These are phyloP conservation scores for Ceratocystis lukuohia DNA, from an alignment of 2,329 filamentous ascomycete genomes.

Conservation along the genomic window DNA sequence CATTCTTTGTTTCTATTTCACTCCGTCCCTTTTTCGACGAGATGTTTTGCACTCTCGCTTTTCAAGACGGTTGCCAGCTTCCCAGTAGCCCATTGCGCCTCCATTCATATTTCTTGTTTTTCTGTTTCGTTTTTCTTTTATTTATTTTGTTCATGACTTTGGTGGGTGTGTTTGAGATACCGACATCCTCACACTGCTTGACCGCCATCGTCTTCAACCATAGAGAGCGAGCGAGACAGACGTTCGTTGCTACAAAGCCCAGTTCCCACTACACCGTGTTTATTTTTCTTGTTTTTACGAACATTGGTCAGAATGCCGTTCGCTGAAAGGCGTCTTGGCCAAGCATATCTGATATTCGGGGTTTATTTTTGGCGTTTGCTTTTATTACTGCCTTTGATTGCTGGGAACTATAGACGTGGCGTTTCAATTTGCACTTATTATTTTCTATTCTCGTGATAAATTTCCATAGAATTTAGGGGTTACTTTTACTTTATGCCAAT, in stretches of 20 bases:
- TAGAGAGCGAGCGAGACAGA: slow-evolving; percentile 7
- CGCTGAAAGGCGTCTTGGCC: not conserved
- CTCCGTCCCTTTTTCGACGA: slow-evolving; percentile 24
- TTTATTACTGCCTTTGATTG: not conserved
- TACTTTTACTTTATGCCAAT: not conserved
- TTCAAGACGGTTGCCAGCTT: slow-evolving; percentile 25
- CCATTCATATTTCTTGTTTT: slow-evolving; percentile 21
- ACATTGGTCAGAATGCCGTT: not conserved
- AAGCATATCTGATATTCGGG: not conserved
- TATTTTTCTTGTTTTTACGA: slow-evolving; percentile 16
- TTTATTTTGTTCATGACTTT: not conserved
- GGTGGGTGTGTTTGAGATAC: not conserved
- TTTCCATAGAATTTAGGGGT: slow-evolving; percentile 1
- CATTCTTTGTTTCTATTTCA: slow-evolving; percentile 15
- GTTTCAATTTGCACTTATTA: slow-evolving; percentile 6
- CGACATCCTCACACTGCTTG: not conserved
- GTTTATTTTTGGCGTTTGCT: not conserved
- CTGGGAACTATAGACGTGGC: slow-evolving; percentile 3
- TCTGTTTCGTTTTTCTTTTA: slow-evolving; percentile 6
- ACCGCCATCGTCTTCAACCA: slow-evolving; percentile 6
- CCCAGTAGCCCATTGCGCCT: slow-evolving; percentile 14
- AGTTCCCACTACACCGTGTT: not conserved
- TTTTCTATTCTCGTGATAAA: not conserved
- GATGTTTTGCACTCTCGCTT: slow-evolving; percentile 16
- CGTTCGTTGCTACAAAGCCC: slow-evolving; percentile 8